Evolutionary conservation across 495 filamentous ascomycete genomes (phyloP).

Genomic region (Apiosordaria backusii): DNA sequence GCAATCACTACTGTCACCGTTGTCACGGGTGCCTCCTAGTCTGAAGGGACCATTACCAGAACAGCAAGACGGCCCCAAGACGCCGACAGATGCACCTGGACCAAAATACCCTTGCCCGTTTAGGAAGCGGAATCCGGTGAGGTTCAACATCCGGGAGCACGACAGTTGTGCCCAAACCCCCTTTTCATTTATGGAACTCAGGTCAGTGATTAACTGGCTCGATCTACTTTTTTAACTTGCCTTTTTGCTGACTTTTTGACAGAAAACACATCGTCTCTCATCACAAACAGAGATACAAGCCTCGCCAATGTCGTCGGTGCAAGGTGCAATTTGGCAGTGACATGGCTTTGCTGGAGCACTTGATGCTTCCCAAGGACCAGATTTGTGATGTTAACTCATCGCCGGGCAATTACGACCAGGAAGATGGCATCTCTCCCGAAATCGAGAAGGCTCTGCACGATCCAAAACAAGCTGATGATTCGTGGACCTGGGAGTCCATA

Average conservation of each 20-base stretch:
- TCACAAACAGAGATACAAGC: slow-evolving; percentile 9
- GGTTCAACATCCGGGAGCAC: slow-evolving; percentile 37
- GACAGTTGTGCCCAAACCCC: slow-evolving; percentile 29
- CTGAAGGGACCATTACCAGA: slow-evolving; percentile 7
- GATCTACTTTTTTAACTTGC: neutral
- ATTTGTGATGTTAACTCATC: slow-evolving; percentile 24
- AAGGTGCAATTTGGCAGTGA: slow-evolving; percentile 16
- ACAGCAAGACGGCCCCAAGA: slow-evolving; percentile 9
- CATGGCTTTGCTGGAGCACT: slow-evolving; percentile 11
- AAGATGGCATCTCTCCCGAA: slow-evolving; percentile 26
- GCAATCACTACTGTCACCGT: neutral
- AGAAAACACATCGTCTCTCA: slow-evolving; percentile 24
- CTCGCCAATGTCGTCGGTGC: slow-evolving; percentile 28
- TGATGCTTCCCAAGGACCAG: slow-evolving; percentile 25
- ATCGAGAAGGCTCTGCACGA: slow-evolving; percentile 4
- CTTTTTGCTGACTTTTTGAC: neutral
- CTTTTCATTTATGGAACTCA: slow-evolving; percentile 9
- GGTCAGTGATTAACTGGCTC: slow-evolving; percentile 19
- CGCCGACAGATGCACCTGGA: neutral
- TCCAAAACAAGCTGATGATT: neutral
- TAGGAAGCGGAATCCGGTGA: slow-evolving; percentile 37
- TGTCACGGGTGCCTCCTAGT: neutral
- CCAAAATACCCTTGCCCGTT: slow-evolving; percentile 32
- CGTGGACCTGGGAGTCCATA: slow-evolving; percentile 24
- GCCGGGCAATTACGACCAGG: slow-evolving; percentile 8